A percentile compares a stretch with the other conserved stretches of the same genome.
These are phyloP conservation scores for Durotheca rogersii DNA, from an alignment of 495 filamentous ascomycete genomes.

Conservation along the genomic window DNA sequence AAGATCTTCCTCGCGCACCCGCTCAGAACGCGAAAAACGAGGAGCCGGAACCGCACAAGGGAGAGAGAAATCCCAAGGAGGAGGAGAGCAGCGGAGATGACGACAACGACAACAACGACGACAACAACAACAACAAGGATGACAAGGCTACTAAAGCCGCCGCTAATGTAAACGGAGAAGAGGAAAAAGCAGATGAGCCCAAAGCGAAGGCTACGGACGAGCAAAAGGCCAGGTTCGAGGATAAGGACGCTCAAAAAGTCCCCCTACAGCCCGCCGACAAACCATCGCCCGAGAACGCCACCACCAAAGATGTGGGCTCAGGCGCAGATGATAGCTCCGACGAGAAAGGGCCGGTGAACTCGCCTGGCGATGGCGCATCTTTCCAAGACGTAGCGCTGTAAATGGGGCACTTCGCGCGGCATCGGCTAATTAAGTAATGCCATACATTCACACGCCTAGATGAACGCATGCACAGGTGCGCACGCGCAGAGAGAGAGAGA, in stretches of 20 bases:
- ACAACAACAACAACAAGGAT: slow-evolving; percentile 39
- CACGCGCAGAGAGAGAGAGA: background rate
- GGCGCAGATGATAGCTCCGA: slow-evolving; percentile 40
- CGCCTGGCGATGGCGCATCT: slow-evolving; percentile 45
- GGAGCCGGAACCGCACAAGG: slow-evolving; percentile 25
- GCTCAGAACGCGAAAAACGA: slow-evolving; percentile 24
- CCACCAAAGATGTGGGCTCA: slow-evolving; percentile 36
- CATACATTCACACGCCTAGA: no score
- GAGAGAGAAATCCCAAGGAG: slow-evolving; percentile 28
- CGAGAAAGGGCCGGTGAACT: slow-evolving; percentile 40
- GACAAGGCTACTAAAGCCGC: no score
- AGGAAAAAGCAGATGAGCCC: slow-evolving; percentile 35
- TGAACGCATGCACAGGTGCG: no score
- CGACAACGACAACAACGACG: slow-evolving; percentile 22
- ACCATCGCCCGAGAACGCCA: slow-evolving; percentile 21
- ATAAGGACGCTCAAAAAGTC: slow-evolving; percentile 53
- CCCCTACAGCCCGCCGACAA: slow-evolving; percentile 39
- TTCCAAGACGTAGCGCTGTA: slow-evolving; percentile 59
- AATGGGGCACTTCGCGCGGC: background rate
- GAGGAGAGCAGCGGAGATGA: slow-evolving; percentile 30
- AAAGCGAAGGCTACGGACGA: slow-evolving; percentile 45
- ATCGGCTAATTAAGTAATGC: no score
- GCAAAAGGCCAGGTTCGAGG: slow-evolving; percentile 57
- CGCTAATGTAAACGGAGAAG: no score
- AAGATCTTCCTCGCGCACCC: slow-evolving; percentile 41